Percentiles rank a stretch among this genome's conserved stretches.
Evolutionary conservation across 257 asterid genomes (phyloP).

Genomic region (Prunella vulgaris): DNA sequence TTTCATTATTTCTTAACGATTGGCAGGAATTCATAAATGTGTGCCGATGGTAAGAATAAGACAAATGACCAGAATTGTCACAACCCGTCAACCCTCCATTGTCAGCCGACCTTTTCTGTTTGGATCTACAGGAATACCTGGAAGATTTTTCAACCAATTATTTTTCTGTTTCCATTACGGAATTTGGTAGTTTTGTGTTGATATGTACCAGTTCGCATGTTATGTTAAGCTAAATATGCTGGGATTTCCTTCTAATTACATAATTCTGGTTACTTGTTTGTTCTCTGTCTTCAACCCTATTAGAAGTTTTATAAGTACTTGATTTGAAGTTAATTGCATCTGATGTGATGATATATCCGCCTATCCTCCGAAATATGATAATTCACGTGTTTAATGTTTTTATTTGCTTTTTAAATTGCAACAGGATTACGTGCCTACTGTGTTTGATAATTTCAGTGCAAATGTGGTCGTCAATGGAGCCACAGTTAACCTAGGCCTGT

Average conservation of each 20-base stretch:
- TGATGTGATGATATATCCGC: constrained; percentile 3
- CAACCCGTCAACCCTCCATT: neutral
- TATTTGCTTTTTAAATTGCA: constrained; percentile 5
- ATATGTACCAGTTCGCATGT: neutral
- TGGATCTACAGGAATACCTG: neutral
- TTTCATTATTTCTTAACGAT: neutral
- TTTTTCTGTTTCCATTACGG: neutral
- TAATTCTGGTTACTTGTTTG: neutral
- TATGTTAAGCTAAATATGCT: neutral
- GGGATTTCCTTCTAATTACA: neutral
- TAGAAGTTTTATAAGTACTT: neutral
- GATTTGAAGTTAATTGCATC: constrained; percentile 14
- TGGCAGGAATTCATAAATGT: constrained; percentile 2
- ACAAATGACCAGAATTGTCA: neutral
- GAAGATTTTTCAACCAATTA: neutral
- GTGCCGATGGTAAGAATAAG: neutral
- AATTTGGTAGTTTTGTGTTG: neutral
- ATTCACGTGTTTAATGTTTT: constrained; percentile 4
- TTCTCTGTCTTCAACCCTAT: neutral
- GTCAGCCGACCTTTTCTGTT: neutral
- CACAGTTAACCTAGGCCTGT: constrained; percentile 71
- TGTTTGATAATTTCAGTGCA: constrained; percentile 79
- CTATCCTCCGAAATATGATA: neutral
- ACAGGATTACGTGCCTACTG: constrained; percentile 87
- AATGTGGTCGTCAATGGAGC: constrained; percentile 71